Conservation (phyloP, 2,329 filamentous ascomycete species). For the Trichoderma polysporum region DNA sequence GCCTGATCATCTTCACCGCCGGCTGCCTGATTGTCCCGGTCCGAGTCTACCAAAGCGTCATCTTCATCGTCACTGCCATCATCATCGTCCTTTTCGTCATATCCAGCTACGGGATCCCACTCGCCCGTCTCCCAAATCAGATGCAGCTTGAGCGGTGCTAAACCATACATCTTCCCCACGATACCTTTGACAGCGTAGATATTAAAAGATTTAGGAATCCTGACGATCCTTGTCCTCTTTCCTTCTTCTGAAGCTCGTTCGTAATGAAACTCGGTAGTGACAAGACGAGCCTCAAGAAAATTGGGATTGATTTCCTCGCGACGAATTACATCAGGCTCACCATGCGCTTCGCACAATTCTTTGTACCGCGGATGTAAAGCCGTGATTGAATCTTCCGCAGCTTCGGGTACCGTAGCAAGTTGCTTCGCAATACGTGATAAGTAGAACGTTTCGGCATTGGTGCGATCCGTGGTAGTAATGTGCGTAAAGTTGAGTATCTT, state of each 20-base stretch:
- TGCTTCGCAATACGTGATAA: slow-evolving; percentile 79
- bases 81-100: slow-evolving; percentile 55
- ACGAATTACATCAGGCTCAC: slow-evolving; percentile 65
- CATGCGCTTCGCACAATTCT: slow-evolving; percentile 74
- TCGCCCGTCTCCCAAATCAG: slow-evolving; percentile 90
- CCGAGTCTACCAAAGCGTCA: slow-evolving; percentile 33
- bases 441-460: slow-evolving; percentile 92
- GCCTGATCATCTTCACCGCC: slow-evolving; percentile 28
- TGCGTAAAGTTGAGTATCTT: slow-evolving; percentile 70
- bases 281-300: slow-evolving; percentile 77
- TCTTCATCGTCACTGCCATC: slow-evolving; percentile 55
- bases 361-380: slow-evolving; percentile 67
- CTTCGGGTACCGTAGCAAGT: slow-evolving; percentile 59
- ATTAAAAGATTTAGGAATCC: slow-evolving; percentile 74
- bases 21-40: slow-evolving; percentile 31
- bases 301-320: slow-evolving; percentile 64
- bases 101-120: slow-evolving; percentile 73
- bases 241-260: slow-evolving; percentile 25
- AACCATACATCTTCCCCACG: slow-evolving; percentile 66
- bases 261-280: slow-evolving; percentile 59
- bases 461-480: slow-evolving; percentile 71
- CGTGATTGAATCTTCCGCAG: slow-evolving; percentile 55
- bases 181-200: slow-evolving; percentile 81
- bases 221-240: slow-evolving; percentile 58
- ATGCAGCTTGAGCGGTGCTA: slow-evolving; percentile 62